Conservation (phyloP, 441 rosid species). For the Aleurites moluccanus region DNA sequence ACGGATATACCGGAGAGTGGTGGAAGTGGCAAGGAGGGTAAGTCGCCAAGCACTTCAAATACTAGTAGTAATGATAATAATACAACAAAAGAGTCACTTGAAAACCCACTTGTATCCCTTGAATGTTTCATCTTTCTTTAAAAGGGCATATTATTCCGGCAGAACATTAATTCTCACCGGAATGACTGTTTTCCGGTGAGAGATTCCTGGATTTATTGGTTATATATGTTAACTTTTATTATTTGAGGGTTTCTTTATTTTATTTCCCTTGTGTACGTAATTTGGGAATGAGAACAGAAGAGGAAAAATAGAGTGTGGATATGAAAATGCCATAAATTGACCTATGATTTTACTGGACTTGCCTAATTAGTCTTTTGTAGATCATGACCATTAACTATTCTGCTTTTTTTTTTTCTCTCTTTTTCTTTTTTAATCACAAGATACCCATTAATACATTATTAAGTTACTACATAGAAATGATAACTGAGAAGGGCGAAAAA, state of each 20-base stretch:
- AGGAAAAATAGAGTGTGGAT: too few species aligned
- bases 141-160: constrained; percentile 9
- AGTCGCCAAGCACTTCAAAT: constrained; percentile 19
- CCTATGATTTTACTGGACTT: too few species aligned
- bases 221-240: background rate
- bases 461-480: too few species aligned
- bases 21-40: constrained; percentile 25
- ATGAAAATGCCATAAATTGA: too few species aligned
- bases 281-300: background rate
- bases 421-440: too few species aligned
- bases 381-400: too few species aligned
- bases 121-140: constrained; percentile 91
- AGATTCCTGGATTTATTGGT: background rate
- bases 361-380: too few species aligned
- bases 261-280: constrained; percentile 9
- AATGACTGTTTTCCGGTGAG: background rate
- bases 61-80: constrained; percentile 2
- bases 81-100: constrained; percentile 54
- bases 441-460: too few species aligned
- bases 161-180: background rate
- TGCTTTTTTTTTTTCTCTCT: too few species aligned
- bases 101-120: constrained; percentile 75
- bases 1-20: constrained; percentile 30
- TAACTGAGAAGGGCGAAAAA: too few species aligned
- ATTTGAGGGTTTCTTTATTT: background rate